Base-by-base conservation (phyloP, 768 basidiomycete species). In the Boletellus emodensis region DNA sequence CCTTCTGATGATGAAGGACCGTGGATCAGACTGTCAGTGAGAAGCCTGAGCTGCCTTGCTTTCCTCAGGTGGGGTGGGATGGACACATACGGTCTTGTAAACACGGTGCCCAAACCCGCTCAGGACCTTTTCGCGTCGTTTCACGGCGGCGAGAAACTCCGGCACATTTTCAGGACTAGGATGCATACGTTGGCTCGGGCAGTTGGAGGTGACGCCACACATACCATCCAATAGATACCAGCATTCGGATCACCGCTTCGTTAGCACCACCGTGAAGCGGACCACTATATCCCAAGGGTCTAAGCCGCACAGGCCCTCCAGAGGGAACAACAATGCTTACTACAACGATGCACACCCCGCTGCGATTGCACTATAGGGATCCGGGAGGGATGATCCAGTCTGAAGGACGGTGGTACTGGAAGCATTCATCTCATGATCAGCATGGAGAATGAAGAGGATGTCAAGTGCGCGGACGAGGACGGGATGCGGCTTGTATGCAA, bases 221-320 rank as follows among this genome's bases (percentile, higher is more conserved):
- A 61, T 59, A 88, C 81, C 81, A 82, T 60, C 90, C 92, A 54
- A 95, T 93, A 1, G 88, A 84, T 38, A 91, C 78, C 37, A 95
- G 74, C 94, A 95, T 95, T 13, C 94, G 84, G 62, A 95, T 92
- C 53, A 95, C 93, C 6, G 93, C 91, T 67, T 95, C 92, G 58
- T 93, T 93, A 3, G 92, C 93, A 45, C 92, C 91, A 56, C 90
- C 89, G 17, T 67, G 66, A 22, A 67, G 63, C 79, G 63, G 45
- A 30, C 51, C 48, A 37, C 54, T 68, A 42, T n/a, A 36, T 13
- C 13, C 13, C 49, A 49, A 11, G 6, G 10, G 20, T 46, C 28
- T 12, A 48, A 42, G 18, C 26, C 33, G 26, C 14, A 32, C 22
- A 14, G 3, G n/a, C 12, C 5, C 9, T 36, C 6, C 3, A 18